Evolutionary conservation across 2,329 filamentous ascomycete species (phyloP).

Genomic region (Nemania serpens): DNA sequence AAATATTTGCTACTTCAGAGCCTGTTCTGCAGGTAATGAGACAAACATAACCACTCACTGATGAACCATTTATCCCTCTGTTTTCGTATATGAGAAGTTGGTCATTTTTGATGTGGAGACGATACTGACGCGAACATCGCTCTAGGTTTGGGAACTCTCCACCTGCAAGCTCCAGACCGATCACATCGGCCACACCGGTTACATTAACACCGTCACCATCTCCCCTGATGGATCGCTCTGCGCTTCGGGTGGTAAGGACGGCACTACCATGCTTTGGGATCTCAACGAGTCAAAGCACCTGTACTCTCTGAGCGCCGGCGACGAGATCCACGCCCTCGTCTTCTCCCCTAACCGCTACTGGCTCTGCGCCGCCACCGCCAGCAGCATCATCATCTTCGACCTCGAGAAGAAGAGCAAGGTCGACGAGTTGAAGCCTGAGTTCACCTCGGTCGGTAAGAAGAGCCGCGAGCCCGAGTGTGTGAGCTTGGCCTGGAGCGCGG

Average conservation of each 20-base stretch:
- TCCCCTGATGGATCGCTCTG: slow-evolving; percentile 98
- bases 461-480: slow-evolving; percentile 98
- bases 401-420: slow-evolving; percentile 99
- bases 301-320: slow-evolving; percentile 98
- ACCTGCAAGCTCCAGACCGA: slow-evolving; percentile 99
- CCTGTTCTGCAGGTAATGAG: slow-evolving; percentile 84
- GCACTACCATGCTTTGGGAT: slow-evolving; percentile 99
- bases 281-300: slow-evolving; percentile 99
- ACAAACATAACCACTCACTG: slow-evolving; percentile 93
- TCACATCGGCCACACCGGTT: slow-evolving; percentile 99
- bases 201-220: slow-evolving; percentile 99
- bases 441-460: slow-evolving; percentile 96
- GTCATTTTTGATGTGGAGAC: background rate
- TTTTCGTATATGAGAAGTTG: slow-evolving; percentile 1
- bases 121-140: slow-evolving; percentile 36
- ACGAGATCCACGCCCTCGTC: slow-evolving; percentile 99
- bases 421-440: slow-evolving; percentile 99
- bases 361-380: slow-evolving; percentile 97
- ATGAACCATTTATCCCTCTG: slow-evolving; percentile 49
- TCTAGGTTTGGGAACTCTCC: slow-evolving; percentile 97
- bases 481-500: slow-evolving; percentile 94
- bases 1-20: slow-evolving; percentile 99
- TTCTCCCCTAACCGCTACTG: slow-evolving; percentile 99
- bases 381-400: slow-evolving; percentile 99
- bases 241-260: slow-evolving; percentile 99